Evolutionary conservation across 805 yeast species (phyloP).

Genomic region (Saturnispora hagleri): DNA sequence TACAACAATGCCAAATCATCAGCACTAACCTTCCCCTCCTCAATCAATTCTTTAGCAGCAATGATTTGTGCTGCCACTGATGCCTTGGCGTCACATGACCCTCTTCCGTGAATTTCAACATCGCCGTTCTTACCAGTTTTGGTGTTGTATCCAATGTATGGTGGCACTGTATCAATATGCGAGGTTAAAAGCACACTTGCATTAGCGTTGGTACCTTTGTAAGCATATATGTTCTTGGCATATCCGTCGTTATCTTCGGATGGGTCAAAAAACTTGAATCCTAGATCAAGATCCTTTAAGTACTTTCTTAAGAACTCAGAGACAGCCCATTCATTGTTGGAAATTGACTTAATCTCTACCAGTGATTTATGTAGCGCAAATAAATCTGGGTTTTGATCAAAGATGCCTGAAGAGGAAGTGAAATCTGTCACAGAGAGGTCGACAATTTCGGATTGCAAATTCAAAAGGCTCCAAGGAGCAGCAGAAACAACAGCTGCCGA

Average conservation of each 20-base stretch:
- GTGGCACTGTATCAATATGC: conserved; percentile 70
- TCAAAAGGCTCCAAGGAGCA: neutral
- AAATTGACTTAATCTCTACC: conserved; percentile 29
- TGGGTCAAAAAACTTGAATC: conserved; percentile 36
- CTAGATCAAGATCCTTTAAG: conserved; percentile 36
- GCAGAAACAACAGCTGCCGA: neutral
- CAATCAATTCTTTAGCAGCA: conserved; percentile 41
- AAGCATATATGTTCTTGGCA: conserved; percentile 42
- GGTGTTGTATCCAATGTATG: conserved; percentile 42
- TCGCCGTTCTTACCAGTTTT: conserved; percentile 23
- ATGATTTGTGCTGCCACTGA: conserved; percentile 56
- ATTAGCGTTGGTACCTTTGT: conserved; percentile 35
- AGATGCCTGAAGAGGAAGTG: neutral
- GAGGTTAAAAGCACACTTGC: conserved; percentile 44
- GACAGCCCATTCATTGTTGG: conserved; percentile 29
- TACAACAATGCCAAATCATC: conserved; percentile 52
- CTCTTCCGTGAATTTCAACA: conserved; percentile 51
- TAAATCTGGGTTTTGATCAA: conserved; percentile 14
- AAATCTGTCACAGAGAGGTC: neutral
- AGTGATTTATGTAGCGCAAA: conserved; percentile 29
- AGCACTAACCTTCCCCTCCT: conserved; percentile 30
- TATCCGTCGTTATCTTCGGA: neutral
- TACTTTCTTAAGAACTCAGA: conserved; percentile 32
- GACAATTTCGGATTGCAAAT: neutral
- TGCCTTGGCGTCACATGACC: conserved; percentile 63